Conservation (phyloP, 345 rosid genomes). For the Gossypium turneri region DNA sequence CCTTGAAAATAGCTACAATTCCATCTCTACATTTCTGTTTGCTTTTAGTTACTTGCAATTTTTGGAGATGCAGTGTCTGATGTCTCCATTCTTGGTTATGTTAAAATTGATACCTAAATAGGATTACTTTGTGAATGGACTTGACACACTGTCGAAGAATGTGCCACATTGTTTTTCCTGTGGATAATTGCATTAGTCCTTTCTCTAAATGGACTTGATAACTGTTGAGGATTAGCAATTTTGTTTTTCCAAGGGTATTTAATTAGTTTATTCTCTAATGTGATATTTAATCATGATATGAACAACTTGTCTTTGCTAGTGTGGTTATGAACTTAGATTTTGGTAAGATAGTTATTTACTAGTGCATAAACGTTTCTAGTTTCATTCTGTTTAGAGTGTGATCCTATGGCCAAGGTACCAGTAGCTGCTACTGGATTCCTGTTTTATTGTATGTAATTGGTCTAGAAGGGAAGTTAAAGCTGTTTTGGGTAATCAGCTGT, state of each 20-base stretch:
- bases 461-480: neutral
- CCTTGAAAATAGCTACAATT: neutral
- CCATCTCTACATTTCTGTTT: neutral
- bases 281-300: conserved; percentile 1
- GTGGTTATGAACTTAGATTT: neutral
- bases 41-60: neutral
- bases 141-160: neutral
- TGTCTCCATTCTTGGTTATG: neutral
- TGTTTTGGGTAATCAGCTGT: neutral
- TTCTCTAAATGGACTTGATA: neutral
- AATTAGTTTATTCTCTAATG: neutral
- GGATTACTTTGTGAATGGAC: neutral
- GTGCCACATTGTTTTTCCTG: neutral
- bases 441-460: neutral
- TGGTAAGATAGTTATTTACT: conserved; percentile 2
- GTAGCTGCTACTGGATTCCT: neutral
- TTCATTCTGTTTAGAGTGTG: neutral
- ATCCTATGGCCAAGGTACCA: neutral
- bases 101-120: neutral
- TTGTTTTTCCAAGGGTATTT: neutral
- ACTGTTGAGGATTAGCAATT: neutral
- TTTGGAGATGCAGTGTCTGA: neutral
- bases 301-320: neutral
- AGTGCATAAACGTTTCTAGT: neutral
- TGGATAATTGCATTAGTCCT: neutral